Base-by-base conservation (phyloP, 305 asterid genomes). In the Euphrasia arctica region DNA sequence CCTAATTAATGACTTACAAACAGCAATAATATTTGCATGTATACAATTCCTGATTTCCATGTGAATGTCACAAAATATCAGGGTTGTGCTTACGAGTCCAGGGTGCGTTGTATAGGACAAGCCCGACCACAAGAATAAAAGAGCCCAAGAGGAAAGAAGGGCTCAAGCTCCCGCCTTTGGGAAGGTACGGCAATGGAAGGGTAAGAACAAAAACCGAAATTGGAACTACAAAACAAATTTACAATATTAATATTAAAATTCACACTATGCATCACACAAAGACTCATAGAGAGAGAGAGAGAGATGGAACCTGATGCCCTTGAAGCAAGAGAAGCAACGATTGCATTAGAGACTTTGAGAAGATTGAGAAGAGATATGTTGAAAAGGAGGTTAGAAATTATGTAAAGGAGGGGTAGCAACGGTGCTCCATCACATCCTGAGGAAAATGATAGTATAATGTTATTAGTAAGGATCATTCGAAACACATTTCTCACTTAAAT, bases 381-480 rank as follows among this genome's bases (percentile, higher is more conserved):
- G 83, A 85, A 85, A 67, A 79, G 80, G 60, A 85, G 75, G 74
- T 90, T 90, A 58, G 83, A 73, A 52, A 72, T 61, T 68, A 88
- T 71, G 81, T 88, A 90, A 32, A 90, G 82, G 61, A 85, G 64
- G 50, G 97, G 97, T 45, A 90, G 78, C 71, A 82, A 32, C 12
- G 96, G 97, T n/a, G 97, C 85, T 74, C 97, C 96, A 64, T 82
- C 79, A 73, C 96, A 90, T 5, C 95, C 97, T 90, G 78, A 63
- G 29, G 18, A 36, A 61, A 65, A 10, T 8, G 34, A 29, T 18
- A 18, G 22, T 18, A 8, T 7, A 47, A 10, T 18, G 6, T 47
- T 45, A n/a, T 47, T 12, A 4, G 4, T 4, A 13, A 47, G 52
- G 14, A 43, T 11, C 50, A 12, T 11, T 43, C 11, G 49, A 43